Evolutionary conservation across 2,329 filamentous ascomycete species (phyloP).

Genomic region (Leptographium procerum): DNA sequence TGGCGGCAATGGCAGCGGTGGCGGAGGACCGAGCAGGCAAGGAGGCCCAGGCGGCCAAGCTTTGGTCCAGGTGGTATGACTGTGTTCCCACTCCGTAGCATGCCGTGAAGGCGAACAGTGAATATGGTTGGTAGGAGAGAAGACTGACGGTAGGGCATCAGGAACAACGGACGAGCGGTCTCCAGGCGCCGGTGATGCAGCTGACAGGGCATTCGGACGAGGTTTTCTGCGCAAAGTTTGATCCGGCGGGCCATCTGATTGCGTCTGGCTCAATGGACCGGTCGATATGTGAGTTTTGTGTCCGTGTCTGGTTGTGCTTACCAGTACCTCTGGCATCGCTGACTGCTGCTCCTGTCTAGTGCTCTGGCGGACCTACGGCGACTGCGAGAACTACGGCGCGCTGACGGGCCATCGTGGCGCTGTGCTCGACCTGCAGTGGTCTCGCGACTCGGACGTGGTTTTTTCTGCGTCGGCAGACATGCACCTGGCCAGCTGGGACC

Average conservation of each 20-base stretch:
- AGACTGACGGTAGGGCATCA: background rate
- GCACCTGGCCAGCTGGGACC: conserved; percentile 88
- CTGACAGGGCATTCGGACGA: conserved; percentile 74
- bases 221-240: conserved; percentile 83
- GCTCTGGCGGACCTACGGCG: conserved; percentile 84
- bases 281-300: conserved; percentile 57
- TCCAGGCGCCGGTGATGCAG: conserved; percentile 91
- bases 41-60: conserved; percentile 26
- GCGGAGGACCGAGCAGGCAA: conserved; percentile 24
- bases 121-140: background rate
- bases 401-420: conserved; percentile 85
- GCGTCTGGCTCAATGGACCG: conserved; percentile 94
- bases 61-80: conserved; percentile 39
- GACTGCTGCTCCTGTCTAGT: conserved; percentile 37
- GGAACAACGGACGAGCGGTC: conserved; percentile 67
- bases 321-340: background rate
- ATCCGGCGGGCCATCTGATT: conserved; percentile 76
- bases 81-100: background rate
- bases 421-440: conserved; percentile 89
- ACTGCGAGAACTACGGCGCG: conserved; percentile 88
- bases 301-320: background rate
- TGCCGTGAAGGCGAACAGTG: too few species aligned
- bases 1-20: conserved; percentile 35
- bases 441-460: conserved; percentile 79
- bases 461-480: conserved; percentile 91